Evolutionary conservation across 108 stramenopile species (phyloP).

Genomic region (Cyclotella kingstonii): DNA sequence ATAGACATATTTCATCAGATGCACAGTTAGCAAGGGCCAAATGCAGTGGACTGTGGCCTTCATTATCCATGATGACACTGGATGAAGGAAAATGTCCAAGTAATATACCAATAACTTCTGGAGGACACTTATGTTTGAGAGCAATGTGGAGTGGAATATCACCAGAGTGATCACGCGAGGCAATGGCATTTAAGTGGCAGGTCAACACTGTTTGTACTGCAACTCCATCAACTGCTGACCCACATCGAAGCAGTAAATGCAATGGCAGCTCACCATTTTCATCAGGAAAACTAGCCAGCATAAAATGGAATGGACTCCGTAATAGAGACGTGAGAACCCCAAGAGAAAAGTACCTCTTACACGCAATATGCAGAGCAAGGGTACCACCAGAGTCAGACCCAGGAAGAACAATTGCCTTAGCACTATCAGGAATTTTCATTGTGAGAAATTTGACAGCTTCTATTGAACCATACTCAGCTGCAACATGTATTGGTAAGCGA

Average conservation of each 20-base stretch:
- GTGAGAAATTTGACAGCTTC: conserved; percentile 83
- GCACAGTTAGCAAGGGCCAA: conserved; percentile 79
- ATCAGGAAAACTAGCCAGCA: conserved; percentile 76
- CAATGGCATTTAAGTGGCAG: conserved; percentile 75
- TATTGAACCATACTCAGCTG: conserved; percentile 81
- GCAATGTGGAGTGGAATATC: conserved; percentile 83
- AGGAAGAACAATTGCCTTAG: conserved; percentile 73
- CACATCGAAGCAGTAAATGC: conserved; percentile 83
- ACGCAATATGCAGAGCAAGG: conserved; percentile 83
- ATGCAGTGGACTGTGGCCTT: conserved; percentile 75
- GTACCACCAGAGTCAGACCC: conserved; percentile 76
- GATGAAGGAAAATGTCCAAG: conserved; percentile 79
- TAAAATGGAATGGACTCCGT: conserved; percentile 67
- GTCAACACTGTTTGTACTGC: conserved; percentile 86
- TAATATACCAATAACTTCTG: conserved; percentile 70
- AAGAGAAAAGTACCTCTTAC: conserved; percentile 79
- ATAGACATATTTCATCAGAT: conserved; percentile 79
- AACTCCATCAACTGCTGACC: conserved; percentile 80
- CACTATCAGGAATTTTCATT: conserved; percentile 74
- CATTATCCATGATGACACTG: conserved; percentile 71
- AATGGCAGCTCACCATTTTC: conserved; percentile 87
- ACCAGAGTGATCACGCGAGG: conserved; percentile 77
- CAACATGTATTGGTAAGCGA: conserved; percentile 83
- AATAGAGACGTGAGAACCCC: conserved; percentile 83
- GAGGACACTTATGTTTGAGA: conserved; percentile 70